Evolutionary conservation across 1,284 basidiomycete species (phyloP), one percentile per base, ranked within the genome.

Genomic region (Puccinia brachypodii): DNA sequence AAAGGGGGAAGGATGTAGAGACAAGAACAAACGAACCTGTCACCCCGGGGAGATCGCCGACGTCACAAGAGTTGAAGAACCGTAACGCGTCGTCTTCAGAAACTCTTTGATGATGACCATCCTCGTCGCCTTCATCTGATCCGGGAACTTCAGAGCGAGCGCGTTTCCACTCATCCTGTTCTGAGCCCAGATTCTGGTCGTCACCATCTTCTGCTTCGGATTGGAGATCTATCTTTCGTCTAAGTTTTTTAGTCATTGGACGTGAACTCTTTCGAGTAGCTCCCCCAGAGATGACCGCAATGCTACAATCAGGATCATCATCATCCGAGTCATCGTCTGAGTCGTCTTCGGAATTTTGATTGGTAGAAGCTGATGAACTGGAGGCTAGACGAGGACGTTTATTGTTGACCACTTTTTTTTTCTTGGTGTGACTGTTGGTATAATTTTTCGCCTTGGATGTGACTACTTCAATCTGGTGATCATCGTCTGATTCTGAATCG

Each of bases 21-120:
- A 44, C 83, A 42, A 33, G n/a, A 47, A n/a, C 42, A 1, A 42
- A 87, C 91, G 78, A 86, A 94, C 95, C 95, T 72, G 95, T 96
- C 56, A 98, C 88, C 84, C 97, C 95, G 83, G 94, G 93, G 47
- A 99, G 86, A 25, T 91, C 91, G 77, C 92, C 93, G 19, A 89
- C 87, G 8, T 90, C 89, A 58, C 92, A 91, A 16, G 89, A 89
- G 84, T 98, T 98, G 89, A 98, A 95, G 86, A 94, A 96, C n/a
- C 91, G 89, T 71, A 96, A 87, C 8, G 92, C 92, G 50, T 88
- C 87, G 9, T 86, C 85, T 87, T 90, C 87, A 83, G 88, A 40
- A 14, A 80, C 66, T 31, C 80, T 82, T 25, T 83, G 83, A 62
- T 83, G 82, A 36, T 84, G 82, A 14, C 83, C 84, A 47, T 83